A percentile compares a stretch with the other conserved stretches of the same genome.
phyloP scores from a whole-genome alignment of 768 basidiomycete genomes.

The Boletus rufocinnamomeus region DNA sequence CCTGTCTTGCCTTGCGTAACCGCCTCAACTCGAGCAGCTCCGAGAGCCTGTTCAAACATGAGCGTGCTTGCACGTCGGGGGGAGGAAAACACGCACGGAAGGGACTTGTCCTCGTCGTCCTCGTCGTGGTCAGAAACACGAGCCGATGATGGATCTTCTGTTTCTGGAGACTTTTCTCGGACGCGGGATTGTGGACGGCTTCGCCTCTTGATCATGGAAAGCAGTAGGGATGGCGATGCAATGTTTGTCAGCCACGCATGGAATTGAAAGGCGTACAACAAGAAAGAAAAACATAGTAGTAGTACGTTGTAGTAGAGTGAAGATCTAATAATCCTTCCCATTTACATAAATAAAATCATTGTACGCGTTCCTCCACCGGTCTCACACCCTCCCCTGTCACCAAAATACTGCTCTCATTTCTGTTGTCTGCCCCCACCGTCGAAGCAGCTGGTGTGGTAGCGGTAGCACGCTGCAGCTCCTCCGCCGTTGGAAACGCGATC shows the following conservation, averaged over 20 bases:
- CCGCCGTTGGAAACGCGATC: conserved; percentile 24
- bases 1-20: conserved; percentile 68
- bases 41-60: conserved; percentile 52
- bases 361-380: conserved; percentile 18
- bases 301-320: background rate
- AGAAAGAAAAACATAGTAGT: background rate
- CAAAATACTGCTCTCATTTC: conserved; percentile 10
- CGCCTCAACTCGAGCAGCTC: conserved; percentile 86
- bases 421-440: conserved; percentile 1
- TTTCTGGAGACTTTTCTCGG: conserved; percentile 50
- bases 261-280: background rate
- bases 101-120: conserved; percentile 40
- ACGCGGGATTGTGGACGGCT: conserved; percentile 61
- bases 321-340: conserved; percentile 12
- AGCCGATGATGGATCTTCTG: conserved; percentile 12
- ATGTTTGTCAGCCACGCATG: background rate
- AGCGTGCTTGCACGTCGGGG: background rate
- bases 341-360: conserved; percentile 14
- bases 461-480: conserved; percentile 25
- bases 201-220: conserved; percentile 80
- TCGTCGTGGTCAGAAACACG: conserved; percentile 13
- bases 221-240: no score
- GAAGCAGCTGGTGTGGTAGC: conserved; percentile 1
- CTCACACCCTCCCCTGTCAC: background rate
- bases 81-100: conserved; percentile 47